phyloP scores from a whole-genome alignment of 257 asterid genomes.

The Solanum pinnatisectum region DNA sequence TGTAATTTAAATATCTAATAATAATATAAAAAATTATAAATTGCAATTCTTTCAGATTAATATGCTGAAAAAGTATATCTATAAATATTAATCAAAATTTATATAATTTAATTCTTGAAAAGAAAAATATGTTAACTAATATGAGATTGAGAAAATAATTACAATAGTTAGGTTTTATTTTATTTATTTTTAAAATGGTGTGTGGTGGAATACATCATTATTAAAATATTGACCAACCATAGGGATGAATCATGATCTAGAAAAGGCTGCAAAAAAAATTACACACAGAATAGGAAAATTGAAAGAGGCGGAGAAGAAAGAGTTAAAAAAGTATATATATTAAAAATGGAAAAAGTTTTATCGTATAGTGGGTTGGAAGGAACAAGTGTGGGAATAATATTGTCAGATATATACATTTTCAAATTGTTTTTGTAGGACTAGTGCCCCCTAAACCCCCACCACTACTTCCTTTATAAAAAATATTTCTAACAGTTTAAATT shows the following conservation, averaged over 20 bases:
- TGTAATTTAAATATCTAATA: no score
- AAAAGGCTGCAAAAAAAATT: conserved; percentile 20
- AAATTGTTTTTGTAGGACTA: neutral
- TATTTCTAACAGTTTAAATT: neutral
- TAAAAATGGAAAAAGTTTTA: conserved; percentile 16
- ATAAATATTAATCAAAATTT: neutral
- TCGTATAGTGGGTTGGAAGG: conserved; percentile 64
- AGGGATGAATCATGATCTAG: neutral
- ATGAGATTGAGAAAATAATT: neutral
- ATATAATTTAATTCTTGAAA: neutral
- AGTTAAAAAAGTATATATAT: neutral
- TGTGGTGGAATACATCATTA: neutral
- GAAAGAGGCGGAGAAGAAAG: conserved; percentile 22
- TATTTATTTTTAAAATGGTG: neutral
- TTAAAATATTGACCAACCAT: neutral
- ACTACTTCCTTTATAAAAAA: neutral
- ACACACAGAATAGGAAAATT: conserved; percentile 29
- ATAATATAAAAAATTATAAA: no score
- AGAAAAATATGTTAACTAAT: neutral
- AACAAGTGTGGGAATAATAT: conserved; percentile 57
- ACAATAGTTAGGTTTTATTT: neutral
- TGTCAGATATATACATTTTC: conserved; percentile 29
- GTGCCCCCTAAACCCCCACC: neutral
- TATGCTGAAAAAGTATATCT: neutral
- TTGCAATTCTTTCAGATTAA: neutral